Evolutionary conservation across 129 eudicot species (phyloP), one percentile per base, ranked within the genome.

Genomic region (Artemisia tridentata): DNA sequence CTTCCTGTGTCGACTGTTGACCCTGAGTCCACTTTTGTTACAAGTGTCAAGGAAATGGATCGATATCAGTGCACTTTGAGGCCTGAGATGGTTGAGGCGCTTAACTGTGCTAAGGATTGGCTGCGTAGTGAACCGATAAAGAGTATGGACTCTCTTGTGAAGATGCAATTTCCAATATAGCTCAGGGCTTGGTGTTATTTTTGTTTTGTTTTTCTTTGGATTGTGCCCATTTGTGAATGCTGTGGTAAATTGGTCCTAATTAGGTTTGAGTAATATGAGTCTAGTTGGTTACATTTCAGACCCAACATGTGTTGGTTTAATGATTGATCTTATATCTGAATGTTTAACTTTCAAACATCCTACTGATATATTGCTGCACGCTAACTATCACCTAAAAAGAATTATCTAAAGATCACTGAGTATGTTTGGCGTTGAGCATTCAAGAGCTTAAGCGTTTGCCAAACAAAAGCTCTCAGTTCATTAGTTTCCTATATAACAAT

Each of bases 41-140:
- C 83, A 0, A 74, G 72, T 45, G 15, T 80, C 31, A 86, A 84
- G 58, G 90, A 86, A 68, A 90, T 86, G 93, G 96, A 86, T 46
- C 71, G 80, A 16, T 84, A 86, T 71, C 75, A 90, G 80, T 78
- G 88, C 11, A 69, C 86, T 14, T 72, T 89, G 70, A 81, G 93
- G 47, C 93, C 96, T 0, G 93, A 89, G 78, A 90, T 90, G 0
- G 86, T 90, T 68, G 93, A 90, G 83, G 93, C 93, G 11, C 83
- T 90, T 19, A 80, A 86, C 18, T 86, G 96, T 55, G 90, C 90
- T 0, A 90, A 84, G 79, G 93, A 86, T 59, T 90, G 96, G 96
- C 75, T 86, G 68, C 83, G 76, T 18, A 58, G 56, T 4, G 79
- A 65, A 49, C 46, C 80, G 1, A 68, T 65, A 0, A 86, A 82